A percentile compares a stretch with the other conserved stretches of the same genome.
Conservation (phyloP, 2,329 filamentous ascomycete species). For the Stagonosporopsis rhizophila region DNA sequence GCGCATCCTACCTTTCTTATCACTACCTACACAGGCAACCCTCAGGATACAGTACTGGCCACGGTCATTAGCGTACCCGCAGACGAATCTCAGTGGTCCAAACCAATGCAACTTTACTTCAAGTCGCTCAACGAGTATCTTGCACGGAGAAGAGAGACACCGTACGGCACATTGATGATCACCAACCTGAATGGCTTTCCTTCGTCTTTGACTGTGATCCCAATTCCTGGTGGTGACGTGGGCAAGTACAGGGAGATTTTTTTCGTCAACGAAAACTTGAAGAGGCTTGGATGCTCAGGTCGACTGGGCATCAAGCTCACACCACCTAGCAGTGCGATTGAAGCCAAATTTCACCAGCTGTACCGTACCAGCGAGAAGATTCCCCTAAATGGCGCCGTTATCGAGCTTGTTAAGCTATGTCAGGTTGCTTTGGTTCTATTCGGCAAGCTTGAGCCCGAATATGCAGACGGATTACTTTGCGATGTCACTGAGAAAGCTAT, state of each 20-base stretch:
- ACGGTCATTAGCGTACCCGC: slow-evolving; percentile 82
- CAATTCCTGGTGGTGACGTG: slow-evolving; percentile 85
- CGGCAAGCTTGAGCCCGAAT: slow-evolving; percentile 83
- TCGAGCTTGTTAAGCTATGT: slow-evolving; percentile 89
- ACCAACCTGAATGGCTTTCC: slow-evolving; percentile 94
- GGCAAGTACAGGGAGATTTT: slow-evolving; percentile 81
- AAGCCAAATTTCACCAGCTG: slow-evolving; percentile 89
- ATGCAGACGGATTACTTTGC: slow-evolving; percentile 89
- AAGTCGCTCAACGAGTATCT: slow-evolving; percentile 84
- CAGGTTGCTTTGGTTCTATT: slow-evolving; percentile 90
- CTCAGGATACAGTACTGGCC: slow-evolving; percentile 77
- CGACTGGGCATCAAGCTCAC: slow-evolving; percentile 83
- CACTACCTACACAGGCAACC: slow-evolving; percentile 89
- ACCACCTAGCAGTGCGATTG: slow-evolving; percentile 78
- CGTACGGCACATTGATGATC: slow-evolving; percentile 85
- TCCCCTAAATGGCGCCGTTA: slow-evolving; percentile 76
- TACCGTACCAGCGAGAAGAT: slow-evolving; percentile 88
- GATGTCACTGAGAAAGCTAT: slow-evolving; percentile 91
- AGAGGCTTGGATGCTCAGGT: slow-evolving; percentile 89
- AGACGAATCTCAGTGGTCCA: slow-evolving; percentile 81
- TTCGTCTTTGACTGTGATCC: slow-evolving; percentile 89
- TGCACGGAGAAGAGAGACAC: slow-evolving; percentile 81
- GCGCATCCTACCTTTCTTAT: slow-evolving; percentile 90
- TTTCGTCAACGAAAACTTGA: slow-evolving; percentile 92
- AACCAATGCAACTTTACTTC: slow-evolving; percentile 81